These are phyloP conservation scores for Macrolepiota dolichaula DNA, from an alignment of 768 basidiomycete species.

Conservation along the genomic window DNA sequence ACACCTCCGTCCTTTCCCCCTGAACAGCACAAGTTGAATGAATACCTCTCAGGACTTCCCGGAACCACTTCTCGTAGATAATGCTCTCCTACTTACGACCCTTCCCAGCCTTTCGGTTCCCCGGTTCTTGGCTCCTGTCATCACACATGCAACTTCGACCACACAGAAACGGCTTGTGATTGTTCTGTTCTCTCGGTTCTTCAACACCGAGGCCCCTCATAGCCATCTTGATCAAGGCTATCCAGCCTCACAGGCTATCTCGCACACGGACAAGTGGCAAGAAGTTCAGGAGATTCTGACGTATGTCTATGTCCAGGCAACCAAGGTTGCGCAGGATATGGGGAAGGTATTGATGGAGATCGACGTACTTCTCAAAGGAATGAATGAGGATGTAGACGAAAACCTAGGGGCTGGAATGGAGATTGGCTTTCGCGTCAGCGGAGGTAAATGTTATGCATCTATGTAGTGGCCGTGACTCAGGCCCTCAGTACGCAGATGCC, in stretches of 20 bases:
- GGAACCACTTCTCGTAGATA: slow-evolving; percentile 19
- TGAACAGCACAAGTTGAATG: not conserved
- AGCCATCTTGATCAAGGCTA: slow-evolving; percentile 12
- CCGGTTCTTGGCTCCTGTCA: slow-evolving; percentile 51
- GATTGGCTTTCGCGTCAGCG: slow-evolving; percentile 46
- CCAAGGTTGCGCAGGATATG: slow-evolving; percentile 62
- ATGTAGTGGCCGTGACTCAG: not conserved
- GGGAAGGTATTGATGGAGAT: slow-evolving; percentile 74
- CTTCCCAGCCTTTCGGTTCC: slow-evolving; percentile 49
- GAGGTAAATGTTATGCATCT: slow-evolving; percentile 31
- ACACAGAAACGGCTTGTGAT: slow-evolving; percentile 54
- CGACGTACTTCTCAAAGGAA: slow-evolving; percentile 70
- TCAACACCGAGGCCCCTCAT: slow-evolving; percentile 33
- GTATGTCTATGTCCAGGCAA: slow-evolving; percentile 83
- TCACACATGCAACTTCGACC: slow-evolving; percentile 44
- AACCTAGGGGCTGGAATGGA: slow-evolving; percentile 40
- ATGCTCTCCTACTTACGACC: slow-evolving; percentile 51
- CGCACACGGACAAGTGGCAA: slow-evolving; percentile 55
- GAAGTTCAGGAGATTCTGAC: slow-evolving; percentile 75
- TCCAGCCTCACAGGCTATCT: slow-evolving; percentile 25
- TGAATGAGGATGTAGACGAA: slow-evolving; percentile 41
- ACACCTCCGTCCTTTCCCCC: not conserved
- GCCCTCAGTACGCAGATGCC: slow-evolving; percentile 30
- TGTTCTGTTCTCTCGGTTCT: slow-evolving; percentile 61
- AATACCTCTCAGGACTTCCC: not conserved